Evolutionary conservation across 306 rosid genomes (phyloP).

Genomic region (Canavalia gladiata): DNA sequence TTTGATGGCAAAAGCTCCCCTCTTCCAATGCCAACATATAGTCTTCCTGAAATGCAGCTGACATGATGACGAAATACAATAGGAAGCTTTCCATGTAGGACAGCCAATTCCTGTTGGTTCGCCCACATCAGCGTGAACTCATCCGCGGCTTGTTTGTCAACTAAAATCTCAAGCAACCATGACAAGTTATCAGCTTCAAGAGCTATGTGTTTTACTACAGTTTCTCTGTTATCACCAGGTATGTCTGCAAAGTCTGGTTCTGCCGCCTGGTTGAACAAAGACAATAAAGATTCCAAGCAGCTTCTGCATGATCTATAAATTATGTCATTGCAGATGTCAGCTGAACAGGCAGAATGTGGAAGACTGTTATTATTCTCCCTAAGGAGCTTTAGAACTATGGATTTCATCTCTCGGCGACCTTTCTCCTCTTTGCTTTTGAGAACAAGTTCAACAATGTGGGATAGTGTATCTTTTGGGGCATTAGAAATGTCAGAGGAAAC

Average conservation of each 20-base stretch:
- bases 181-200: conserved; percentile 85
- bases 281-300: conserved; percentile 68
- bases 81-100: conserved; percentile 73
- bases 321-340: conserved; percentile 68
- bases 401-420: conserved; percentile 93
- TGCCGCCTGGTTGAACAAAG: conserved; percentile 76
- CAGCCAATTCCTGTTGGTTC: conserved; percentile 78
- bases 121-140: conserved; percentile 86
- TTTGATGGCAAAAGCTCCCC: conserved; percentile 83
- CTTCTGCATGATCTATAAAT: conserved; percentile 70
- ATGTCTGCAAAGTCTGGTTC: conserved; percentile 58
- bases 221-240: conserved; percentile 58
- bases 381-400: conserved; percentile 84
- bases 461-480: conserved; percentile 74
- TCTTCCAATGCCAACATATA: conserved; percentile 85
- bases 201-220: conserved; percentile 71
- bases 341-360: conserved; percentile 58
- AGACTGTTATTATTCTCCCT: conserved; percentile 72
- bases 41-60: conserved; percentile 81
- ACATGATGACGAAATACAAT: conserved; percentile 70
- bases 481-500: conserved; percentile 77
- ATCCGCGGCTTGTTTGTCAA: conserved; percentile 86
- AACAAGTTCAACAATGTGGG: conserved; percentile 82
- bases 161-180: conserved; percentile 90
- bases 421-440: conserved; percentile 89